phyloP scores from a whole-genome alignment of 73 alveolate species.

The Paramecium pentaurelia region DNA sequence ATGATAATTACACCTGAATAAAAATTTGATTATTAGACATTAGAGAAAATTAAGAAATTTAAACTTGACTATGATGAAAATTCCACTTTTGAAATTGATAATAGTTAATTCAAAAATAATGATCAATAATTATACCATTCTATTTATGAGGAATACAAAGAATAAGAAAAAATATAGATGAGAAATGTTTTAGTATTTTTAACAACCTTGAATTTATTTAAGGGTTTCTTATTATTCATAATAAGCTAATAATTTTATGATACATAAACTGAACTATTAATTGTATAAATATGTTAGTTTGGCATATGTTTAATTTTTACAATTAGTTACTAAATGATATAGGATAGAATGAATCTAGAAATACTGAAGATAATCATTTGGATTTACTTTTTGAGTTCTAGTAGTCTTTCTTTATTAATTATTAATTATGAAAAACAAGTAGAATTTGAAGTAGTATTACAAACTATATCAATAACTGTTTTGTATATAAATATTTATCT shows the following conservation, averaged over 20 bases:
- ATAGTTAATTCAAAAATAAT: neutral
- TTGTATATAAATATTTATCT: neutral
- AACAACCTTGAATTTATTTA: neutral
- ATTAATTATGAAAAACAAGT: neutral
- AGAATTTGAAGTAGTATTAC: neutral
- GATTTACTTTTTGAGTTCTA: neutral
- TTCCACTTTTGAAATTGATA: neutral
- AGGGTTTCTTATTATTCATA: neutral
- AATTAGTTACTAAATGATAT: neutral
- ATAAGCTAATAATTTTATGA: neutral
- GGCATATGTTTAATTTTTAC: neutral
- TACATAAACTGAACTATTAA: neutral
- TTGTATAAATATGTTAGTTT: neutral
- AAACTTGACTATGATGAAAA: slow-evolving; percentile 14
- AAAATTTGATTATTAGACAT: neutral
- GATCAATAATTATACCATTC: neutral
- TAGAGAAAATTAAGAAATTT: neutral
- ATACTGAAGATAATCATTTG: neutral
- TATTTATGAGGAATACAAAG: slow-evolving; percentile 13
- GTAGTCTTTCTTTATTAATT: neutral
- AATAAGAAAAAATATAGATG: neutral
- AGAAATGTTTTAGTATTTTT: neutral
- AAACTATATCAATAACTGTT: neutral
- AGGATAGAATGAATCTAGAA: neutral
- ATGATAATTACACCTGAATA: neutral